These are phyloP conservation scores for Acorus gramineus DNA, from an alignment of 106 monocot genomes.

Conservation along the genomic window DNA sequence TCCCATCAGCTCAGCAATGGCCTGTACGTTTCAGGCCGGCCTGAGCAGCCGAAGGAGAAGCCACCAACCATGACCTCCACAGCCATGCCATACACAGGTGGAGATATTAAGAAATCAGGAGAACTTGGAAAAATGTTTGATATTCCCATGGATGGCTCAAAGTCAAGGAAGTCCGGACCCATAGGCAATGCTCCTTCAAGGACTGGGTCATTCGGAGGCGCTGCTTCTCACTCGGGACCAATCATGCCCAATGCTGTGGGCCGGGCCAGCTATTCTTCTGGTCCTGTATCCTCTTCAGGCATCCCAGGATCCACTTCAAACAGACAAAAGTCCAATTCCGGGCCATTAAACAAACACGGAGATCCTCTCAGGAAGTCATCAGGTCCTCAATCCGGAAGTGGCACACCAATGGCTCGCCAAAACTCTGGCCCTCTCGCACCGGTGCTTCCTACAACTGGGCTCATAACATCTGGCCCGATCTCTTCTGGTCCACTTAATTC, in stretches of 20 bases:
- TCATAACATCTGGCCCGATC: constrained; percentile 80
- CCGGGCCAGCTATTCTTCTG: constrained; percentile 42
- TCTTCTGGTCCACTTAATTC: constrained; percentile 69
- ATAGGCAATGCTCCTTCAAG: constrained; percentile 29
- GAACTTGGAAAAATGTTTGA: constrained; percentile 65
- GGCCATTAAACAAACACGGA: constrained; percentile 47
- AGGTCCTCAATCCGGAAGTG: constrained; percentile 68
- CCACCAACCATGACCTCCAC: constrained; percentile 30
- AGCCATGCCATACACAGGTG: constrained; percentile 48
- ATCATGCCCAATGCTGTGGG: constrained; percentile 16
- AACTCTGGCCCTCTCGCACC: constrained; percentile 71
- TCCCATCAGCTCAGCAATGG: constrained; percentile 92
- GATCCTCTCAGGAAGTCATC: constrained; percentile 51
- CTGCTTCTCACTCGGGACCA: constrained; percentile 29
- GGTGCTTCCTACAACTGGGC: constrained; percentile 58
- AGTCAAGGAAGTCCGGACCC: constrained; percentile 62
- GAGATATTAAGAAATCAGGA: too few relatives aligned
- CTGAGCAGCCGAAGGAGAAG: constrained; percentile 77
- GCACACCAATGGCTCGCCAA: constrained; percentile 68
- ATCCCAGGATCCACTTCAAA: constrained; percentile 22
- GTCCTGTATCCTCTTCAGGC: constrained; percentile 23
- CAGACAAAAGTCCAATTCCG: constrained; percentile 54
- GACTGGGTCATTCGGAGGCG: constrained; percentile 28
- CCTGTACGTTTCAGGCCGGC: constrained; percentile 79
- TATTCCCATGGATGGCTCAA: constrained; percentile 48